These are phyloP conservation scores for Atkinsonella texensis DNA, from an alignment of 2,329 filamentous ascomycete genomes.

Conservation along the genomic window DNA sequence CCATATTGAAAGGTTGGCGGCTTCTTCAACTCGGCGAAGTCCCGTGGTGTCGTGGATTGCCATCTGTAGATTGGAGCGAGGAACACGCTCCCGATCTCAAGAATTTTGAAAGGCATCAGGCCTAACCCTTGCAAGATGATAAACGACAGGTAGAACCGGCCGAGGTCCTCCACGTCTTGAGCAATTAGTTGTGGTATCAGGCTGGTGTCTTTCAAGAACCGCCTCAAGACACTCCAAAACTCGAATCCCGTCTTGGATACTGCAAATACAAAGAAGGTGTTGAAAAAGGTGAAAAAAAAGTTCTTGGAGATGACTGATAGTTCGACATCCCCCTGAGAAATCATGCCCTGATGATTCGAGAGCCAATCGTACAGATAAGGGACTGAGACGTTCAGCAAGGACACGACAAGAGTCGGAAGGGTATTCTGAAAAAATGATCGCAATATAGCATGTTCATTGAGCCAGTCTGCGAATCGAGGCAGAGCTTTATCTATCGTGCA, in stretches of 20 bases:
- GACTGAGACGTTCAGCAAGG: slow-evolving; percentile 76
- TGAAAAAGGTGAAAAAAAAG: slow-evolving; percentile 99
- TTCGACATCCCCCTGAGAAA: slow-evolving; percentile 88
- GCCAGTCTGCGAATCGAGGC: slow-evolving; percentile 54
- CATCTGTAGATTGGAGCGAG: slow-evolving; percentile 73
- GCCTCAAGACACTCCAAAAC: slow-evolving; percentile 59
- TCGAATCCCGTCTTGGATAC: slow-evolving; percentile 72
- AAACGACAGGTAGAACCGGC: slow-evolving; percentile 84
- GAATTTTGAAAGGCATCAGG: slow-evolving; percentile 78
- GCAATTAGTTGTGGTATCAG: slow-evolving; percentile 68
- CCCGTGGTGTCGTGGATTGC: slow-evolving; percentile 74
- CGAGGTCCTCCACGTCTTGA: slow-evolving; percentile 58
- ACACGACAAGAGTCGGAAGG: slow-evolving; percentile 73
- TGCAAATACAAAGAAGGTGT: slow-evolving; percentile 92
- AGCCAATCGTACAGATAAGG: slow-evolving; percentile 93
- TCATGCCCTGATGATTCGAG: slow-evolving; percentile 84
- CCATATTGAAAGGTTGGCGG: slow-evolving; percentile 90
- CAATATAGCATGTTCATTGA: slow-evolving; percentile 57
- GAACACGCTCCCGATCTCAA: slow-evolving; percentile 78
- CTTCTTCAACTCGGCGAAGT: slow-evolving; percentile 69
- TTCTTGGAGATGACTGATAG: slow-evolving; percentile 95
- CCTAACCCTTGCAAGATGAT: slow-evolving; percentile 92
- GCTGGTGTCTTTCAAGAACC: slow-evolving; percentile 67
- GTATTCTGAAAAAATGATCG: slow-evolving; percentile 76
- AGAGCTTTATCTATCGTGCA: slow-evolving; percentile 66